These are phyloP conservation scores for Blastomyces gilchristii DNA, from an alignment of 2,329 filamentous ascomycete species.

Conservation along the genomic window DNA sequence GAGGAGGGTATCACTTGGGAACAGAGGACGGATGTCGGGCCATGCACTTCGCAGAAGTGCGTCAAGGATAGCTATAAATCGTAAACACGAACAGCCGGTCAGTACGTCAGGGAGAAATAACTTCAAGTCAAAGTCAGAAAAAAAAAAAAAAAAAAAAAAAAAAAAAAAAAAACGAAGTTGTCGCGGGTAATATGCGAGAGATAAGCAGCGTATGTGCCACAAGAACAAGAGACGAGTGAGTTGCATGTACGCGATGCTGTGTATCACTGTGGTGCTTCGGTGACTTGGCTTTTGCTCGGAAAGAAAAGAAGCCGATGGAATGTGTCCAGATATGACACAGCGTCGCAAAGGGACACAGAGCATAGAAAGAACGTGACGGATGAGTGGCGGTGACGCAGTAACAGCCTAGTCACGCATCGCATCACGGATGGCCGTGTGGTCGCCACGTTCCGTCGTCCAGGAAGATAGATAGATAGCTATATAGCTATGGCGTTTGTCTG, in stretches of 20 bases:
- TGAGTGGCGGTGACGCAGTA: too few relatives aligned
- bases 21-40: slow-evolving; percentile 52
- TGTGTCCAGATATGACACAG: background rate
- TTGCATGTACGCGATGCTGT: background rate
- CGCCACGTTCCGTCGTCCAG: background rate
- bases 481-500: background rate
- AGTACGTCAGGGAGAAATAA: slow-evolving; percentile 7
- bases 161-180: too few relatives aligned
- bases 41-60: slow-evolving; percentile 54
- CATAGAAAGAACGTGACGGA: background rate
- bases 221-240: background rate
- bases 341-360: background rate
- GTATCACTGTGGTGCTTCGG: background rate
- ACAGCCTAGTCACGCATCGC: background rate
- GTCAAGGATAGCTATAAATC: slow-evolving; percentile 46
- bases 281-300: background rate
- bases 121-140: background rate
- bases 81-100: slow-evolving; percentile 8
- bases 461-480: background rate
- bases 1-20: slow-evolving; percentile 48
- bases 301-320: background rate
- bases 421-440: slow-evolving; percentile 1
- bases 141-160: background rate
- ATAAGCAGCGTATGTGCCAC: background rate
- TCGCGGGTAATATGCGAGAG: background rate